Base-by-base conservation (phyloP, 2,329 filamentous ascomycete genomes). In the Dactylonectria estremocensis region DNA sequence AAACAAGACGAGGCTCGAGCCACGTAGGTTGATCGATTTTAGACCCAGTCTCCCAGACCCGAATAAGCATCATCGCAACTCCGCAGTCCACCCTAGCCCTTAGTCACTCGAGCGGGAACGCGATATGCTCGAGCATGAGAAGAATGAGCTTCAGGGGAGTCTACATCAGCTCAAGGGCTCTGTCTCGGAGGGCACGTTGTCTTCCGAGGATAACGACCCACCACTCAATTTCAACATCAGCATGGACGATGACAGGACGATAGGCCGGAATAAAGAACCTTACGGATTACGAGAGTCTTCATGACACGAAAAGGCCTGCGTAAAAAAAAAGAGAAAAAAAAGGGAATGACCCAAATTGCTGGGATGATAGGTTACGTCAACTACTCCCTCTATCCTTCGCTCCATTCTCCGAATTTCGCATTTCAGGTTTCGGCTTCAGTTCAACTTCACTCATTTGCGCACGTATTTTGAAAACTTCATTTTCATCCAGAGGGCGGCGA, bases 61-160 rank as follows among this genome's bases (percentile, higher is more conserved):
- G 37, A 63, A 49, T 46, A 53, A 67, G 56, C 61, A 64, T 46
- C 55, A 37, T 43, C 54, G 33, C n/a, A n/a, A 46, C 52, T 55
- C 45, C 50, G 24, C 40, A 45, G 37, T 37, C 50, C 59, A 37
- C 55, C 59, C 35, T 56, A 31, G 10, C 5, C 49, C 18, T 40
- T 63, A 76, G 60, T 43, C 66, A 18, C 70, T 76, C 9, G 74
- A 76, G 35, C 72, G 62, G 10, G 74, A 76, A 54, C 70, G 74
- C 22, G 66, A 64, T 14, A 61, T 72, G 45, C 61, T 76, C 11
- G 74, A 76, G 22, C 67, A 67, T 24, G 74, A 76, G 35, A 76
- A 76, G 7, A 63, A 64, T 49, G 74, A 74, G 48, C 70, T 76
- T 28, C 74, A 75, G 3, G 74, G 74, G 13, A 76, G 13, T 20